These are phyloP conservation scores for Fonsecaea pedrosoi DNA, from an alignment of 2,329 filamentous ascomycete species.

Conservation along the genomic window DNA sequence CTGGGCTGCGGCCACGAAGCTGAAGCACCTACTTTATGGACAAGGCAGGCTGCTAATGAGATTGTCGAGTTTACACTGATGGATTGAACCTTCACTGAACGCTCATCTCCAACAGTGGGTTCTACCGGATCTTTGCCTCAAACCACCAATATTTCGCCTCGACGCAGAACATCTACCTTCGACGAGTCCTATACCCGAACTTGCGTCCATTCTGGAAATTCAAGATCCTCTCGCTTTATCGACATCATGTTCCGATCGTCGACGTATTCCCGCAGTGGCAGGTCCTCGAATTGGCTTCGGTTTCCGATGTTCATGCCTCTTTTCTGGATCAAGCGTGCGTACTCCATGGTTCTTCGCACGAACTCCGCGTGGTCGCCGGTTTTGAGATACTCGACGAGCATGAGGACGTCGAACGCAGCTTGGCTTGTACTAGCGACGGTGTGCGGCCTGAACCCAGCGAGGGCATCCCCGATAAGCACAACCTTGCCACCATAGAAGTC, in stretches of 20 bases:
- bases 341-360: conserved; percentile 38
- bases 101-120: not conserved
- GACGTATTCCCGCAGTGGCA: conserved; percentile 32
- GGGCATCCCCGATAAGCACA: conserved; percentile 43
- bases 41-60: not conserved
- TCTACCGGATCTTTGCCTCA: not conserved
- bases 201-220: conserved; percentile 35
- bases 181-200: conserved; percentile 10
- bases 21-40: not conserved
- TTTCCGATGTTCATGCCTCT: conserved; percentile 32
- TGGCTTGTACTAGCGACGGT: conserved; percentile 41
- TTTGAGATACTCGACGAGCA: conserved; percentile 40
- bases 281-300: conserved; percentile 31
- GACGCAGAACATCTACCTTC: not conserved
- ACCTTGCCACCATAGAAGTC: conserved; percentile 40
- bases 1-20: conserved; percentile 14
- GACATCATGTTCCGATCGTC: conserved; percentile 35
- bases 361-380: conserved; percentile 32
- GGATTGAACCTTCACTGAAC: not conserved
- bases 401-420: conserved; percentile 39
- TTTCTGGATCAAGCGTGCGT: conserved; percentile 30
- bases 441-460: conserved; percentile 42
- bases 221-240: conserved; percentile 28
- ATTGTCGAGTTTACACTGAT: not conserved
- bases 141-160: not conserved